Percentiles rank a stretch among this genome's conserved stretches.
Evolutionary conservation across 768 basidiomycete genomes (phyloP).

Genomic region (Auricularia auricula-judae): DNA sequence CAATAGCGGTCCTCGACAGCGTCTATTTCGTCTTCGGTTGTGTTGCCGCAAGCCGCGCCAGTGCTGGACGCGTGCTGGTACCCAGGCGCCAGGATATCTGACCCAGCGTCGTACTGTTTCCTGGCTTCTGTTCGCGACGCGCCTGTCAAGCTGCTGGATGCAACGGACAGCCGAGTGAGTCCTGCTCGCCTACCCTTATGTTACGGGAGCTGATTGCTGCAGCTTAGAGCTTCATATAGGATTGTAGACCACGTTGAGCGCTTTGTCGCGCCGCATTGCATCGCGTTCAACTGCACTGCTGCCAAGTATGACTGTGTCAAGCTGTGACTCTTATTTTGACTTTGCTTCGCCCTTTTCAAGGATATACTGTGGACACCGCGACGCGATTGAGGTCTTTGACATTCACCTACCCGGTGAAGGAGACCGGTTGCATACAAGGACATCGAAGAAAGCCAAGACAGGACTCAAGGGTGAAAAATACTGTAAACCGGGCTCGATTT

Average conservation of each 20-base stretch:
- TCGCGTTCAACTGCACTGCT: constrained; percentile 63
- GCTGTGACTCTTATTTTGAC: background rate
- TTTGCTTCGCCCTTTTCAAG: constrained; percentile 23
- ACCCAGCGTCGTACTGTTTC: constrained; percentile 69
- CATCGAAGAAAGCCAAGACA: constrained; percentile 66
- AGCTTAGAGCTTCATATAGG: constrained; percentile 86
- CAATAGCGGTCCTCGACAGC: background rate
- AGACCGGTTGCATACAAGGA: constrained; percentile 54
- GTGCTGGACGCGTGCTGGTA: constrained; percentile 81
- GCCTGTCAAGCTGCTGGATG: constrained; percentile 81
- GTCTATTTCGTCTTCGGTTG: background rate
- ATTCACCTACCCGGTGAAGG: constrained; percentile 64
- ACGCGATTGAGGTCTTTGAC: constrained; percentile 81
- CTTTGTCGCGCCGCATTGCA: constrained; percentile 73
- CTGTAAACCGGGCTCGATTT: background rate
- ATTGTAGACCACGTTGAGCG: constrained; percentile 94
- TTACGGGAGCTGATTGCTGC: background rate
- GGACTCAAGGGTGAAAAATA: constrained; percentile 66
- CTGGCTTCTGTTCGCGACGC: constrained; percentile 73
- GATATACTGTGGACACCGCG: constrained; percentile 79
- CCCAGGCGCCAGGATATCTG: constrained; percentile 51
- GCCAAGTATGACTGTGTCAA: constrained; percentile 40
- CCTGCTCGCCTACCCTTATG: constrained; percentile 11
- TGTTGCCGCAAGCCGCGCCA: constrained; percentile 48
- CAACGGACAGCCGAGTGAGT: constrained; percentile 55